These are phyloP conservation scores for Pseudisothecium myosuroides DNA, from an alignment of 225 moss, liverwort and hornwort genomes.

Conservation along the genomic window DNA sequence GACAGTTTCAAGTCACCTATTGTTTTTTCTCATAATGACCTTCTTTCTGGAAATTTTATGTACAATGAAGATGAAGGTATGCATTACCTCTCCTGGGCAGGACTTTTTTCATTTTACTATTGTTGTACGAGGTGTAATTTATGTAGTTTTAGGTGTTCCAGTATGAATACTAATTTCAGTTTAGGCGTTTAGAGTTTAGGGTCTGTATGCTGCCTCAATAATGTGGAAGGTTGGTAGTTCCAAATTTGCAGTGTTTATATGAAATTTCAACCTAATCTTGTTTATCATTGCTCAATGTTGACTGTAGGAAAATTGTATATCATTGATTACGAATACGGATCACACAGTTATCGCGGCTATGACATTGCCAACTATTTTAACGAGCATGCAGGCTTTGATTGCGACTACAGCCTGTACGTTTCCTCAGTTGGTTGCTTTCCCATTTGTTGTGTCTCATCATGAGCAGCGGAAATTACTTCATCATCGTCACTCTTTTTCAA, in stretches of 20 bases:
- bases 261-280: background rate
- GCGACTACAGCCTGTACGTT: constrained; percentile 84
- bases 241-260: background rate
- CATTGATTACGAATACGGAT: constrained; percentile 88
- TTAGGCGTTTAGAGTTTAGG: background rate
- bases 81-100: background rate
- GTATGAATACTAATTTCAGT: background rate
- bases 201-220: background rate
- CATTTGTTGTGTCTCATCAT: background rate
- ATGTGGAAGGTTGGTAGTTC: background rate
- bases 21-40: constrained; percentile 88
- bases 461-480: background rate
- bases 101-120: background rate
- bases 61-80: constrained; percentile 58
- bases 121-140: background rate
- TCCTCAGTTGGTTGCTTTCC: background rate
- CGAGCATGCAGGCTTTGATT: constrained; percentile 92
- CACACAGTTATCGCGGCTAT: constrained; percentile 70
- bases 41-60: constrained; percentile 97
- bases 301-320: constrained; percentile 48
- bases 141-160: background rate
- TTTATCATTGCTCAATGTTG: background rate
- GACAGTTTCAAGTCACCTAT: constrained; percentile 45
- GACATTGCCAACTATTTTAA: constrained; percentile 93
- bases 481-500: background rate